Evolutionary conservation across 495 filamentous ascomycete species (phyloP), one percentile per base, ranked within the genome.

Genomic region (Collariella sp.): DNA sequence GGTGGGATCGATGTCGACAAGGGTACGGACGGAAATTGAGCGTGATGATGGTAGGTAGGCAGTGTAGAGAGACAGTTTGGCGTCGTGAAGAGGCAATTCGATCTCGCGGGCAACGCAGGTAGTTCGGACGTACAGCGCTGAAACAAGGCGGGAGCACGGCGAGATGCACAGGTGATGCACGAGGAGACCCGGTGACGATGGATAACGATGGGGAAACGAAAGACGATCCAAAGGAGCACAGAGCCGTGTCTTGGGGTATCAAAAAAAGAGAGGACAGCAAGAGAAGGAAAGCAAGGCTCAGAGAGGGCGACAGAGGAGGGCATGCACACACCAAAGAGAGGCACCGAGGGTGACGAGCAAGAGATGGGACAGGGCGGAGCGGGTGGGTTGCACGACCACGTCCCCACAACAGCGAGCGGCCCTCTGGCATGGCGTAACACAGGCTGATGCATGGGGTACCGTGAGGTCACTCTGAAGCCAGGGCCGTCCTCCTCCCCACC

Each of bases 341-440:
- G 44, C 52, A 42, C 52, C 53, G 38, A 55, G 53, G 26, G 45
- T 49, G 53, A 55, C 45, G 15, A 44, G 45, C 53, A 35, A 41
- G 36, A 39, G 45, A 55, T 35, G 39, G 45, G 38, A 50, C 53
- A 42, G 53, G 53, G 53, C 46, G 53, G 46, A 55, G 53, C 29
- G 45, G 45, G 52, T 49, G 45, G 52, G 45, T 55, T 55, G 45
- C 46, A 55, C 53, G 7, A 48, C 12, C n/a, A 19, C 23, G 44
- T 46, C 52, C 29, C 52, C 52, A 47, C 33, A 41, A 23, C 11
- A 9, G 26, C 9, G n/a, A n/a, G 26, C 26, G 4, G 26, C 26
- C n/a, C 26, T 31, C 26, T 31, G 26, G 26, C 26, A 31, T 31
- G 26, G 26, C 26, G 26, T 31, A 31, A 31, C 26, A 31, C 5